Evolutionary conservation across 192 early-diverging fungal species (phyloP).

Genomic region (Coemansia sp.): DNA sequence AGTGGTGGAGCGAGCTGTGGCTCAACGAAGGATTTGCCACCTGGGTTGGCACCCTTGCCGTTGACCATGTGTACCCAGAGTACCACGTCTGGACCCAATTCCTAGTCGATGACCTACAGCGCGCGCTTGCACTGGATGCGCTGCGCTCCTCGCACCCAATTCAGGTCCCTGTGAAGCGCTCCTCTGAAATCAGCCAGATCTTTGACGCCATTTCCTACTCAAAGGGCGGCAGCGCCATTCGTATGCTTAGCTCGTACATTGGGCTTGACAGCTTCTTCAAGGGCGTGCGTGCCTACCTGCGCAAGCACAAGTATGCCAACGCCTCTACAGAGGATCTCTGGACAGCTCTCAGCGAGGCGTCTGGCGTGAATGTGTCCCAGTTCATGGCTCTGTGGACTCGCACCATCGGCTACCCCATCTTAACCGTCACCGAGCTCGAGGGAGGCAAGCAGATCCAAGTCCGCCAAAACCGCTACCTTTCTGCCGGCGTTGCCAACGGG

Average conservation of each 20-base stretch:
- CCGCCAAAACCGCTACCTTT: slow-evolving; percentile 83
- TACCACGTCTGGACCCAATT: slow-evolving; percentile 94
- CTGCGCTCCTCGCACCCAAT: slow-evolving; percentile 92
- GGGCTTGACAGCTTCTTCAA: slow-evolving; percentile 72
- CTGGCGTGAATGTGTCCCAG: slow-evolving; percentile 77
- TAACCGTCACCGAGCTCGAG: slow-evolving; percentile 68
- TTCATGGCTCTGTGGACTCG: slow-evolving; percentile 92
- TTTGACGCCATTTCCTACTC: slow-evolving; percentile 93
- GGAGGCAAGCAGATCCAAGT: slow-evolving; percentile 59
- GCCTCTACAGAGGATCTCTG: slow-evolving; percentile 90
- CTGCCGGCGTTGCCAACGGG: slow-evolving; percentile 70
- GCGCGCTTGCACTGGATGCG: slow-evolving; percentile 79
- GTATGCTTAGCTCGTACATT: slow-evolving; percentile 85
- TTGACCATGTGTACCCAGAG: slow-evolving; percentile 90
- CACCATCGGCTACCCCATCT: slow-evolving; percentile 84
- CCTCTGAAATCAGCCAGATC: slow-evolving; percentile 90
- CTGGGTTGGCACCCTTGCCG: slow-evolving; percentile 89
- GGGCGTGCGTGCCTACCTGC: slow-evolving; percentile 77
- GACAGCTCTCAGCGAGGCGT: slow-evolving; percentile 76
- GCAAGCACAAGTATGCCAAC: slow-evolving; percentile 84
- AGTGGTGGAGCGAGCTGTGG: slow-evolving; percentile 96
- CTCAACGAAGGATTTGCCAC: slow-evolving; percentile 99
- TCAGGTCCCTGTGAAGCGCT: slow-evolving; percentile 82
- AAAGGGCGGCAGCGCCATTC: slow-evolving; percentile 93
- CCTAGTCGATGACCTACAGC: slow-evolving; percentile 75